Evolutionary conservation across 176 grass and related monocot species (phyloP), one percentile per base, ranked within the genome.

Genomic region (Musa troglodytarum): DNA sequence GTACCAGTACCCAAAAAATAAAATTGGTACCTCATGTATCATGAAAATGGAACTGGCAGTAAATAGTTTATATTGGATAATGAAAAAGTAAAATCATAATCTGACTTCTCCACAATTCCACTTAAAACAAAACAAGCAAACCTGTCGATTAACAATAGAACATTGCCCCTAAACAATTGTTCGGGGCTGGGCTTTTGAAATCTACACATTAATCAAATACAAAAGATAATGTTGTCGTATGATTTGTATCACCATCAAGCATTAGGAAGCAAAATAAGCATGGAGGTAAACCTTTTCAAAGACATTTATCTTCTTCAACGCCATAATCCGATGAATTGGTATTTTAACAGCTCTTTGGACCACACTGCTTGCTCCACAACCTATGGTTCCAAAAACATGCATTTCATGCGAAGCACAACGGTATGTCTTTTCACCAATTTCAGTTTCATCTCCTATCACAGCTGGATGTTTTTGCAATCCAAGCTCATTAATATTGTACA

Each of bases 401-500:
- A 93, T 98, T 49, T 98, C 94, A 71, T 89, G 80, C 53, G 90
- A 98, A 15, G 94, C 88, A 78, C 90, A 98, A 16, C 90, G 72
- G 83, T 89, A 98, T 53, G 82, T 87, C 80, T 86, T 93, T 73
- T 98, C 90, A 20, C 80, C 88, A 63, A 81, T 79, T 65, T 82
- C 72, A 15, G 79, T 65, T 67, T 93, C 84, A 49, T 85, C 88
- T 62, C 72, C 78, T 50, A 87, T 72, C 54, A 82, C 80, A 15
- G 79, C 65, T 34, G 51, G 51, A 49, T 82, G 76, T 77, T 85
- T 92, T 54, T 92, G 90, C 57, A 92, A 86, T 50, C 90, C 90
- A 82, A 74, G 86, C 80, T 93, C 94, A 78, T 98, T 98, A 76
- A 98, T 98, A 78, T 98, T 98, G 78, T 98, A 98, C 67, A 87